Evolutionary conservation across 108 stramenopile species (phyloP), one percentile per base, ranked within the genome.

Genomic region (Phaeodactylum tricornutum): DNA sequence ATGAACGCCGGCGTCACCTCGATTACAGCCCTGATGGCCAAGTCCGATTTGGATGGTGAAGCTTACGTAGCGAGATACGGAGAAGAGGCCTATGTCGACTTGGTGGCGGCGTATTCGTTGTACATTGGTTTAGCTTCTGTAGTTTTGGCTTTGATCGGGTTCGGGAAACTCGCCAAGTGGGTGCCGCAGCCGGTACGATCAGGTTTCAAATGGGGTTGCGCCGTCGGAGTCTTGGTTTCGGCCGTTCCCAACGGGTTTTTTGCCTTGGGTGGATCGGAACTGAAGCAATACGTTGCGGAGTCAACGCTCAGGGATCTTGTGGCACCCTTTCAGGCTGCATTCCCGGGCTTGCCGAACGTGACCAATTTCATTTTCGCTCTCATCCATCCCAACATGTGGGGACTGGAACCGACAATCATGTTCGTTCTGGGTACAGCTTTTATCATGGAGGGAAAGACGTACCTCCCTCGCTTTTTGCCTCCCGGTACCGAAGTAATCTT

Each of bases 161-260:
- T 81, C 50, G 87, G 82, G 31, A 65, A 61, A 35, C 38, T 81
- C 25, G 82, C 87, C 7, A 33, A 63, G 26, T 53, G 48, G 2
- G 77, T 81, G 4, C 87, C 87, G 34, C 72, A 59, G 14, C 53
- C 66, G 21, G 80, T 88, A 4, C 61, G 62, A 23, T 69, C 61
- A 17, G 87, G 87, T 27, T 88, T 88, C 70, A 88, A 88, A 59
- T 87, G 85, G 85, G 85, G 85, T 27, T 82, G 81, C 64, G 59
- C 79, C 23, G 57, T 80, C 29, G 81, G 85, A 35, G 81, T 87
- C 1, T 44, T 87, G 29, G 64, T 74, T 9, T 74, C 80, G 7
- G 80, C 84, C 21, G 21, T 86, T 16, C 84, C 84, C 43, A 79
- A 73, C 57, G 84, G 84, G 24, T 44, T 87, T 14, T 73, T 70